Evolutionary conservation across 179 eudicot species (phyloP).

Genomic region (Amaranthus tricolor): DNA sequence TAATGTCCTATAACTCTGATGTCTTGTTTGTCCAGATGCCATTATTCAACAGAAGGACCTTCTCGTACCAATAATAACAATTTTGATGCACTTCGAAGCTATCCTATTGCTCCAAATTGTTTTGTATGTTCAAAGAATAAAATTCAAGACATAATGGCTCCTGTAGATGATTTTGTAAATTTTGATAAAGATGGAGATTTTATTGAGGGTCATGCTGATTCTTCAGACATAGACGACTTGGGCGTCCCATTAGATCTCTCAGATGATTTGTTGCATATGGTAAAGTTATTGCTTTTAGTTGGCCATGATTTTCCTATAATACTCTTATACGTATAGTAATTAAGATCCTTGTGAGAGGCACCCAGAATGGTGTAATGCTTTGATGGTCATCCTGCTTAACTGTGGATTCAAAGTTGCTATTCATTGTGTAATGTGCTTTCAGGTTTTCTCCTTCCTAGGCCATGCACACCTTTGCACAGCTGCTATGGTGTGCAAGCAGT

Average conservation of each 20-base stretch:
- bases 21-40: conserved; percentile 29
- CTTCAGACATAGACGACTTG: conserved; percentile 39
- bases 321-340: neutral
- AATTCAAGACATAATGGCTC: conserved; percentile 13
- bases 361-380: neutral
- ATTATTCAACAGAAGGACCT: conserved; percentile 18
- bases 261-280: conserved; percentile 94
- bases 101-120: conserved; percentile 19
- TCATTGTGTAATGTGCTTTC: conserved; percentile 18
- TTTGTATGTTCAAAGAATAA: conserved; percentile 18
- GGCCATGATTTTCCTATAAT: neutral
- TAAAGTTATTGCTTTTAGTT: conserved; percentile 20
- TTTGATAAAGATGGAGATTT: conserved; percentile 23
- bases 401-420: neutral
- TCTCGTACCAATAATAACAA: conserved; percentile 16
- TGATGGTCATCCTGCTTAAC: neutral
- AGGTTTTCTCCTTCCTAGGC: conserved; percentile 90
- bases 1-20: neutral
- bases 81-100: conserved; percentile 23
- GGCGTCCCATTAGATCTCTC: conserved; percentile 89
- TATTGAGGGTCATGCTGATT: conserved; percentile 20
- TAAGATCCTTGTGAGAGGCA: conserved; percentile 5
- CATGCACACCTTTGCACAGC: conserved; percentile 84
- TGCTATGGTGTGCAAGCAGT: conserved; percentile 90
- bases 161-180: conserved; percentile 28